These are phyloP conservation scores for Apiospora phragmitis DNA, from an alignment of 2,329 filamentous ascomycete genomes.

Conservation along the genomic window DNA sequence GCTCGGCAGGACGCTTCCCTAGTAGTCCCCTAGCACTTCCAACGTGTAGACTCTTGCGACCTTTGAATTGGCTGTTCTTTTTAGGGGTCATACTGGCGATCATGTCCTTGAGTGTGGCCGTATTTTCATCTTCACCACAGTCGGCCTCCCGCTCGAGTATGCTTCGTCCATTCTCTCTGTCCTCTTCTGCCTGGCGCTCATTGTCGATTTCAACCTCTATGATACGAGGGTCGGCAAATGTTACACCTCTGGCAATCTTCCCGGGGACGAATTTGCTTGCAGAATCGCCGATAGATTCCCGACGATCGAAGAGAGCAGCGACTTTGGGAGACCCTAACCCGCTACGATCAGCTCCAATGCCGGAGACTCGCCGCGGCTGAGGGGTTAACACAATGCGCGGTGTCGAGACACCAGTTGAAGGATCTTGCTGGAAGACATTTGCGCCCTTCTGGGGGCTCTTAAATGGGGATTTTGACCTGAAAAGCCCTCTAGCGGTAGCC, in stretches of 20 bases:
- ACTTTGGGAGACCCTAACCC: constrained; percentile 77
- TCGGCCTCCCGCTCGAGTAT: constrained; percentile 55
- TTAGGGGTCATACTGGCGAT: constrained; percentile 78
- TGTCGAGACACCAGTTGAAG: constrained; percentile 55
- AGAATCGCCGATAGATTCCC: constrained; percentile 69
- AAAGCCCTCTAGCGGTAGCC: constrained; percentile 13
- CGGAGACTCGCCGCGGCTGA: constrained; percentile 60
- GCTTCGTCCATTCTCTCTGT: constrained; percentile 59
- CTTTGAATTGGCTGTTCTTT: constrained; percentile 52
- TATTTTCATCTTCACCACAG: constrained; percentile 56
- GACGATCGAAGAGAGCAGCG: constrained; percentile 68
- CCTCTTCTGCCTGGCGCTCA: constrained; percentile 61
- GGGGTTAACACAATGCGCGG: constrained; percentile 67
- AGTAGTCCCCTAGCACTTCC: constrained; percentile 73
- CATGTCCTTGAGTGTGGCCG: constrained; percentile 71
- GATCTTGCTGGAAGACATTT: constrained; percentile 32
- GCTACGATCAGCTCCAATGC: constrained; percentile 67
- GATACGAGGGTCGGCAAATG: constrained; percentile 65
- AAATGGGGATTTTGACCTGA: constrained; percentile 25
- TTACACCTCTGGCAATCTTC: constrained; percentile 46
- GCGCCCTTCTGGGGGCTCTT: constrained; percentile 35
- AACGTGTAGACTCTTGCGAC: constrained; percentile 75
- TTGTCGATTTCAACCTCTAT: constrained; percentile 64
- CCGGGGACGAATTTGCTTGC: constrained; percentile 64
- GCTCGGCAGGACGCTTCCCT: constrained; percentile 71